Percentiles rank a stretch among this genome's conserved stretches.
phyloP scores from a whole-genome alignment of 805 yeast genomes.

The Monosporozyma aquatica region DNA sequence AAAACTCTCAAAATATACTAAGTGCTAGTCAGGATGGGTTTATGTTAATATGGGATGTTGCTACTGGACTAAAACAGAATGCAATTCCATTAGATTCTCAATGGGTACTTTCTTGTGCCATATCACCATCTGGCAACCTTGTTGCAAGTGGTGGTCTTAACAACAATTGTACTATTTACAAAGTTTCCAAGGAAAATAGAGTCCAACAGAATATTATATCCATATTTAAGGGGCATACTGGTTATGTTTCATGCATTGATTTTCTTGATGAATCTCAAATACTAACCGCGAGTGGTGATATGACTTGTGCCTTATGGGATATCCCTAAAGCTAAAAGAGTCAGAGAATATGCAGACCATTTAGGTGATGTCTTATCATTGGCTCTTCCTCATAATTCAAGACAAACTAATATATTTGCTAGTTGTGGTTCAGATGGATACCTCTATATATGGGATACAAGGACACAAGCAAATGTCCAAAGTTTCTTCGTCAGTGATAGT shows the following conservation, averaged over 20 bases:
- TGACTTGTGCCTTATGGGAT: conserved; percentile 77
- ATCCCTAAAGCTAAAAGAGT: conserved; percentile 46
- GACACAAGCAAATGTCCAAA: conserved; percentile 39
- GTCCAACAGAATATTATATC: conserved; percentile 39
- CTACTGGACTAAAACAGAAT: conserved; percentile 58
- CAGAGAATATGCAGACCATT: conserved; percentile 52
- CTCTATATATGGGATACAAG: conserved; percentile 61
- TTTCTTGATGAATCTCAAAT: conserved; percentile 51
- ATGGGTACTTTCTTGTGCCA: conserved; percentile 72
- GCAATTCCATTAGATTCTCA: conserved; percentile 66
- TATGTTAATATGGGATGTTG: conserved; percentile 74
- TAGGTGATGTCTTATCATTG: conserved; percentile 60
- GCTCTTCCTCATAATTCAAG: conserved; percentile 24
- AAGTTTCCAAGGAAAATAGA: conserved; percentile 30
- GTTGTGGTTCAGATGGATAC: conserved; percentile 63
- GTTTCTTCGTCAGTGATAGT: conserved; percentile 45
- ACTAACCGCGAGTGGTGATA: conserved; percentile 73
- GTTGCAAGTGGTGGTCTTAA: conserved; percentile 81
- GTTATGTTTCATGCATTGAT: conserved; percentile 68
- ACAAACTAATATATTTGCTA: conserved; percentile 36
- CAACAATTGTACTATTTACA: conserved; percentile 66
- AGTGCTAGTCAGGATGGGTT: conserved; percentile 85
- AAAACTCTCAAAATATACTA: conserved; percentile 48
- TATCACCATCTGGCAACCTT: conserved; percentile 53
- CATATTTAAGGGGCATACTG: conserved; percentile 69